These are phyloP conservation scores for Fraxinus albicans DNA, from an alignment of 305 asterid genomes.

Conservation along the genomic window DNA sequence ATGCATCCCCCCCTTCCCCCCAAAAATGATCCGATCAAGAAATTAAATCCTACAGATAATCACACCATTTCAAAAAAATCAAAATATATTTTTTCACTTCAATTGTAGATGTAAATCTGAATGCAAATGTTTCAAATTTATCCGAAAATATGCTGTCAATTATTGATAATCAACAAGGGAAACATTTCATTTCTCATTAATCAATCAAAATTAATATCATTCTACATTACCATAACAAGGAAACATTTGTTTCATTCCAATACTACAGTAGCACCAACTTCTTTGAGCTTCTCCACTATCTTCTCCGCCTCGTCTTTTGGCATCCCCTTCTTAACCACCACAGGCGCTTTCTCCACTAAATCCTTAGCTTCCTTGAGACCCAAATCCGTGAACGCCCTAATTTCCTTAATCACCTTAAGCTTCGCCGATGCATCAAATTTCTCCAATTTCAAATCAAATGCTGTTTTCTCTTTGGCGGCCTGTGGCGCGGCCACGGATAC, in stretches of 20 bases:
- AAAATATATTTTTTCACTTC: background rate
- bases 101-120: background rate
- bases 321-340: conserved; percentile 64
- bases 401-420: conserved; percentile 68
- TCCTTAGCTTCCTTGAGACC: conserved; percentile 88
- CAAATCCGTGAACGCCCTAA: conserved; percentile 60
- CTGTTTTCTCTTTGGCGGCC: conserved; percentile 52
- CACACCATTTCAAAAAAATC: background rate
- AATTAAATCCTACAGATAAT: background rate
- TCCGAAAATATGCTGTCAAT: background rate
- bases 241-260: conserved; percentile 49
- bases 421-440: conserved; percentile 49
- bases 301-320: conserved; percentile 71
- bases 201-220: conserved; percentile 9
- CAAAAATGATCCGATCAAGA: background rate
- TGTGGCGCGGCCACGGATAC: conserved; percentile 21
- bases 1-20: background rate
- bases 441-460: conserved; percentile 48
- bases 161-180: background rate
- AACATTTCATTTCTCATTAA: background rate
- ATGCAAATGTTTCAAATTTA: background rate
- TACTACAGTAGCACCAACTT: conserved; percentile 62
- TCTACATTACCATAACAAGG: conserved; percentile 1
- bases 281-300: conserved; percentile 72
- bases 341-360: conserved; percentile 75